A percentile compares a stretch with the other conserved stretches of the same genome.
phyloP scores from a whole-genome alignment of 495 filamentous ascomycete species.

The Cercophora samala region DNA sequence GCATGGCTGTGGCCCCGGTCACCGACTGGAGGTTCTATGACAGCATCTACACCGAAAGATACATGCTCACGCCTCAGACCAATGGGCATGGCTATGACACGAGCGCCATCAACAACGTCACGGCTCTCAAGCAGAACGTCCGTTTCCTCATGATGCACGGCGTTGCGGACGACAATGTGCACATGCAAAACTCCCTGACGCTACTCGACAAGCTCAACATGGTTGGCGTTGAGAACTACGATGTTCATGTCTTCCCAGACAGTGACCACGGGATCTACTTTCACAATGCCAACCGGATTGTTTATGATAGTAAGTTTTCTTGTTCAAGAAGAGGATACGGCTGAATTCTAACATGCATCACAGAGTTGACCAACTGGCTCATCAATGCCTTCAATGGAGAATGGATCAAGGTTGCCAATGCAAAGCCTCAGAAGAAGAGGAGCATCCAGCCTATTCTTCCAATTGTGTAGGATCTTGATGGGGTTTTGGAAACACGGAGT shows the following conservation, averaged over 20 bases:
- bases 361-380: constrained; percentile 88
- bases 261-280: constrained; percentile 94
- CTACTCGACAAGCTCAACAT: constrained; percentile 85
- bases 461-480: neutral
- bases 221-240: constrained; percentile 84
- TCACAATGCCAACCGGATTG: constrained; percentile 87
- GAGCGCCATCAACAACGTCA: constrained; percentile 67
- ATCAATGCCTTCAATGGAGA: constrained; percentile 97
- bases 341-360: constrained; percentile 15
- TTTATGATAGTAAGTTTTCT: constrained; percentile 79
- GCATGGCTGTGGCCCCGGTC: constrained; percentile 96
- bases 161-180: constrained; percentile 92
- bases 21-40: constrained; percentile 97
- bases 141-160: constrained; percentile 95
- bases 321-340: constrained; percentile 20
- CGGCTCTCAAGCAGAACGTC: constrained; percentile 66
- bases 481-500: neutral
- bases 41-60: constrained; percentile 91
- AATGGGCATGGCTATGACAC: constrained; percentile 75
- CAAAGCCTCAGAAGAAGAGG: constrained; percentile 51
- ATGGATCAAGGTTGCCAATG: constrained; percentile 71
- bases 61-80: constrained; percentile 87
- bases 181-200: constrained; percentile 86
- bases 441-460: neutral
- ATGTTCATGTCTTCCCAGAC: constrained; percentile 94